Percentiles rank a stretch among this genome's conserved stretches.
These are phyloP conservation scores for Scutellaria minor DNA, from an alignment of 257 asterid species.

Conservation along the genomic window DNA sequence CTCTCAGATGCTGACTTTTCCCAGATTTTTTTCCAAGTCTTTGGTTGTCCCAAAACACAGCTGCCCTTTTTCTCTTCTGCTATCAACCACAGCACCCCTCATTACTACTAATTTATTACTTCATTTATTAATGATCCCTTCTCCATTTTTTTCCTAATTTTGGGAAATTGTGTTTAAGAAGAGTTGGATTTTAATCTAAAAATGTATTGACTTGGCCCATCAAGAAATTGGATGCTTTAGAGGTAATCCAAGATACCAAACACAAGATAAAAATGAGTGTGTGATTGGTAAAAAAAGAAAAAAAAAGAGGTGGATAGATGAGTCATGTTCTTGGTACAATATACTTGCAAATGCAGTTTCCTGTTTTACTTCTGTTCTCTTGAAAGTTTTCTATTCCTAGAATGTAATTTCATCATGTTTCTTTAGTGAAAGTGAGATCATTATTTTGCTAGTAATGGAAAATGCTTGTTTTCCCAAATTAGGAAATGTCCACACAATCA, in stretches of 20 bases:
- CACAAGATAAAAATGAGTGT: neutral
- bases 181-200: too few species aligned
- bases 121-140: slow-evolving; percentile 30
- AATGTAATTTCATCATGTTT: slow-evolving; percentile 1
- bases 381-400: slow-evolving; percentile 29
- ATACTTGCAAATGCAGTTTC: slow-evolving; percentile 30
- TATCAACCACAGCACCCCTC: neutral
- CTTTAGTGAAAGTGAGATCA: neutral
- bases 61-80: slow-evolving; percentile 37
- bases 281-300: neutral
- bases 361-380: neutral
- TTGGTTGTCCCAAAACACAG: slow-evolving; percentile 34
- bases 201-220: too few species aligned
- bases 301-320: neutral
- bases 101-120: neutral
- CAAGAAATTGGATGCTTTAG: too few species aligned
- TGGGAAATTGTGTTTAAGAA: too few species aligned
- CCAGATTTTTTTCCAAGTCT: slow-evolving; percentile 28
- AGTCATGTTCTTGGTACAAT: neutral
- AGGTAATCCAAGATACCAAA: too few species aligned
- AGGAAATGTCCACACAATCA: slow-evolving; percentile 29
- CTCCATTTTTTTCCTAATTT: neutral
- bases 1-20: slow-evolving; percentile 29
- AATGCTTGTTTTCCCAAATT: neutral
- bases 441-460: slow-evolving; percentile 17